Percentiles rank a stretch among this genome's conserved stretches.
Evolutionary conservation across 768 basidiomycete genomes (phyloP).

Genomic region (Serendipita vermifera): DNA sequence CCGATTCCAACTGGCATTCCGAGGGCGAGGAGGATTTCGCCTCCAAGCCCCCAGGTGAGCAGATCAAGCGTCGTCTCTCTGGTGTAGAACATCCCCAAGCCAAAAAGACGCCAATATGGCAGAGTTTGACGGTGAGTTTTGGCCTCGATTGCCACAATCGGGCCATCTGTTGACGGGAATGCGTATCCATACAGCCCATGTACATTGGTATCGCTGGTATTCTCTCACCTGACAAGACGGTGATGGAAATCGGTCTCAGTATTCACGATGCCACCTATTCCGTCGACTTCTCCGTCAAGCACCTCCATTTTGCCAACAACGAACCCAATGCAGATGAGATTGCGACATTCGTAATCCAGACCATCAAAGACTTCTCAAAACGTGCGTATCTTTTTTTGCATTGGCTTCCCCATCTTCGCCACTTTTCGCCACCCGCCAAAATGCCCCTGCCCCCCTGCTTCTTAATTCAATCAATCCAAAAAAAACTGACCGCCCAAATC

Average conservation of each 20-base stretch:
- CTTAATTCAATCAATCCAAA: not conserved
- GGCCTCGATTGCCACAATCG: not conserved
- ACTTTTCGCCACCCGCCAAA: too few relatives aligned
- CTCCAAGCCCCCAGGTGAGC: slow-evolving; percentile 14
- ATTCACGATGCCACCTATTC: slow-evolving; percentile 77
- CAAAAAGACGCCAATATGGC: slow-evolving; percentile 6
- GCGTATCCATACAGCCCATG: slow-evolving; percentile 48
- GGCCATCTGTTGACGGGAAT: not conserved
- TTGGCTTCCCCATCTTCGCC: too few relatives aligned
- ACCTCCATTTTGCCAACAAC: slow-evolving; percentile 39
- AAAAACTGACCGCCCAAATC: not conserved
- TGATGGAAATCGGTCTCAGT: slow-evolving; percentile 62
- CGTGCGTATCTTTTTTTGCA: slow-evolving; percentile 2
- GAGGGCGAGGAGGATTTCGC: slow-evolving; percentile 12
- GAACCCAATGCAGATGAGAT: slow-evolving; percentile 44
- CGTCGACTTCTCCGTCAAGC: slow-evolving; percentile 57
- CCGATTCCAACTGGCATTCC: not conserved
- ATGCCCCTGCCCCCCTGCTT: not conserved
- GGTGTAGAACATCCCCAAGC: slow-evolving; percentile 11
- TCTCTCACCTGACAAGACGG: slow-evolving; percentile 42
- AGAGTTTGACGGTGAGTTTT: not conserved
- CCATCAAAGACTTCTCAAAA: slow-evolving; percentile 51
- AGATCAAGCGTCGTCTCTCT: slow-evolving; percentile 16
- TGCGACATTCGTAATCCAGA: slow-evolving; percentile 49
- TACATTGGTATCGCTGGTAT: slow-evolving; percentile 71